Percentiles rank a stretch among this genome's conserved stretches.
Evolutionary conservation across 2,329 filamentous ascomycete genomes (phyloP).

Genomic region (Exutisphaerella laricina): DNA sequence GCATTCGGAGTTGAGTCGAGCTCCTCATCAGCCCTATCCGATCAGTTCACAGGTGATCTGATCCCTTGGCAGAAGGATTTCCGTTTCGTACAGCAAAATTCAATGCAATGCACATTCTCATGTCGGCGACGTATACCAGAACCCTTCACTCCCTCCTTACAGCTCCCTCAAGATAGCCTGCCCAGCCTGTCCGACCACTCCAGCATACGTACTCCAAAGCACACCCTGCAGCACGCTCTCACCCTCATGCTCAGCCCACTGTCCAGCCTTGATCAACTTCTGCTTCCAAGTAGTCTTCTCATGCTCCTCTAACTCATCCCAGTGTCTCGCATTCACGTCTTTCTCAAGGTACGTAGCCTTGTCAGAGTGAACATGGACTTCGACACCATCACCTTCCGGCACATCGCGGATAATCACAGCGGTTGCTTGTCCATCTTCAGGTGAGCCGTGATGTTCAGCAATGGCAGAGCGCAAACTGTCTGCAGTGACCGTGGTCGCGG

Average conservation of each 20-base stretch:
- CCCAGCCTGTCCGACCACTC: conserved; percentile 48
- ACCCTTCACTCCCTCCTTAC: conserved; percentile 1
- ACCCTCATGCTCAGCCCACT: conserved; percentile 74
- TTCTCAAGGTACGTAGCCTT: conserved; percentile 40
- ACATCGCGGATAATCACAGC: conserved; percentile 37
- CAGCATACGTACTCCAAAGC: conserved; percentile 68
- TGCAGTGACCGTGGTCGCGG: conserved; percentile 6
- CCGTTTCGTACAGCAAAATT: too few species aligned
- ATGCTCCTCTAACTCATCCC: conserved; percentile 62
- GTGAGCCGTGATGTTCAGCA: conserved; percentile 18
- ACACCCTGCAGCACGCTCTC: conserved; percentile 71
- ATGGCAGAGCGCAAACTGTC: conserved; percentile 8
- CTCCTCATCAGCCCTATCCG: too few species aligned
- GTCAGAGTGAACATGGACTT: conserved; percentile 33
- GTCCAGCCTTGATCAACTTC: conserved; percentile 62
- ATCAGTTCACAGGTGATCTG: too few species aligned
- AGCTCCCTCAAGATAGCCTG: conserved; percentile 18
- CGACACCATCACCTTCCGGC: conserved; percentile 34
- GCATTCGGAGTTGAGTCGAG: too few species aligned
- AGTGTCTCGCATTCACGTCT: conserved; percentile 52
- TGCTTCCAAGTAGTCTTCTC: conserved; percentile 65
- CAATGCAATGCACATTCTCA: too few species aligned
- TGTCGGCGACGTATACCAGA: too few species aligned
- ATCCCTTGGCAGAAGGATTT: too few species aligned
- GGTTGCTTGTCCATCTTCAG: conserved; percentile 17